Conservation (phyloP, 768 basidiomycete genomes). For the Lentinula guzmanii region DNA sequence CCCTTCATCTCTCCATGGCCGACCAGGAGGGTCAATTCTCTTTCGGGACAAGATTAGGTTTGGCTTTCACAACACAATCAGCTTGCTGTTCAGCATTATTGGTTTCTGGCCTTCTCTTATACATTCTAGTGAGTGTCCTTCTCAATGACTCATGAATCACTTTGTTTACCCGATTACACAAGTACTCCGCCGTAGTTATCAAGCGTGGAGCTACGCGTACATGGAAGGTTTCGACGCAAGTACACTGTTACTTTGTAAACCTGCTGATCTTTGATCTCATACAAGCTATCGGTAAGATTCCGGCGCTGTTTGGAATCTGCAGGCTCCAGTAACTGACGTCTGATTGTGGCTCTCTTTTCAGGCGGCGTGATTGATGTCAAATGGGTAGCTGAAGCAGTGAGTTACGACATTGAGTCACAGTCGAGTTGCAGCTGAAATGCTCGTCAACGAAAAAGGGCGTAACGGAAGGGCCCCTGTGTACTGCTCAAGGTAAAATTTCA, state of each 20-base stretch:
- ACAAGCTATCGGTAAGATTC: conserved; percentile 24
- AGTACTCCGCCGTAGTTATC: conserved; percentile 22
- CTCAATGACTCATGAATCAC: background rate
- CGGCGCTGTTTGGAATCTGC: background rate
- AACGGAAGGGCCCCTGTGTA: conserved; percentile 23
- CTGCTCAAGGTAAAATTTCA: conserved; percentile 23
- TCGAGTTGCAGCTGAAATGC: background rate
- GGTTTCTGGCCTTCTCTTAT: conserved; percentile 19
- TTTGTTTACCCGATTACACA: background rate
- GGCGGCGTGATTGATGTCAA: conserved; percentile 31
- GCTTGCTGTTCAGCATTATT: conserved; percentile 23
- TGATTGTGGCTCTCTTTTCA: conserved; percentile 8
- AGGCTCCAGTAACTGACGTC: background rate
- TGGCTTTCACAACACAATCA: conserved; percentile 23
- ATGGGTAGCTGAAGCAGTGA: conserved; percentile 26
- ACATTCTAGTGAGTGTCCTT: conserved; percentile 19
- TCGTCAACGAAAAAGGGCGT: conserved; percentile 20
- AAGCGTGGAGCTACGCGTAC: conserved; percentile 16
- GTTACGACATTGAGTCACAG: conserved; percentile 5
- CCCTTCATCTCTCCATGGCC: background rate
- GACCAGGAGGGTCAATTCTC: background rate
- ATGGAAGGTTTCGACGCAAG: conserved; percentile 24
- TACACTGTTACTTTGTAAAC: conserved; percentile 27
- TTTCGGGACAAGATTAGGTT: conserved; percentile 20
- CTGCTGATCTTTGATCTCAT: conserved; percentile 24